Conservation (phyloP, 305 asterid species). For the Stenogyne calaminthoides region DNA sequence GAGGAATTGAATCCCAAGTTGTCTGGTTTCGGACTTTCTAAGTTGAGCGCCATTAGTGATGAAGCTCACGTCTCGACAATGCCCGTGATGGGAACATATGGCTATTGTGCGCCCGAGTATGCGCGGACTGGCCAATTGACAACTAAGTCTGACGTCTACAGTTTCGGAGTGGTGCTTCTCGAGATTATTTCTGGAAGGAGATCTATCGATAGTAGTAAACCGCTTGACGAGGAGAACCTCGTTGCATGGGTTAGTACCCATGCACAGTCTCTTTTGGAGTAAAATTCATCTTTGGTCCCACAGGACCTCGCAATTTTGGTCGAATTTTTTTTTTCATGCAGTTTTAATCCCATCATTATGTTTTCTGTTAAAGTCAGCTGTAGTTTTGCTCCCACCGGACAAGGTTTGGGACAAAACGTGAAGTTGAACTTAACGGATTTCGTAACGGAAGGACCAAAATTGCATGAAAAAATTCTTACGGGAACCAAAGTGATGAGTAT, state of each 20-base stretch:
- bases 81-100: slow-evolving; percentile 79
- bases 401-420: no score
- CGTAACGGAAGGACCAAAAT: no score
- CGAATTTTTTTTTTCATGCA: no score
- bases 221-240: slow-evolving; percentile 74
- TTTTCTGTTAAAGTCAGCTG: no score
- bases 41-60: slow-evolving; percentile 55
- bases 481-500: no score
- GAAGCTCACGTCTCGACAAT: slow-evolving; percentile 69
- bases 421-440: no score
- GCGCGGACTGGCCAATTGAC: slow-evolving; percentile 74
- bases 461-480: no score
- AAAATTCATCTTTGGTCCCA: no score
- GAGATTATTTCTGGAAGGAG: slow-evolving; percentile 88
- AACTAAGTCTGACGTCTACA: slow-evolving; percentile 75
- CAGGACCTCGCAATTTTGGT: no score
- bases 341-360: no score
- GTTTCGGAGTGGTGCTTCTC: slow-evolving; percentile 85
- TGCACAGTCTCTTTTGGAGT: no score
- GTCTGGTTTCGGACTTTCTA: slow-evolving; percentile 84
- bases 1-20: slow-evolving; percentile 65
- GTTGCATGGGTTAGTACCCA: slow-evolving; percentile 89
- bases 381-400: no score
- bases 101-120: slow-evolving; percentile 93
- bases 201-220: slow-evolving; percentile 69